phyloP scores from a whole-genome alignment of 345 rosid species.

The Moricandia arvensis region DNA sequence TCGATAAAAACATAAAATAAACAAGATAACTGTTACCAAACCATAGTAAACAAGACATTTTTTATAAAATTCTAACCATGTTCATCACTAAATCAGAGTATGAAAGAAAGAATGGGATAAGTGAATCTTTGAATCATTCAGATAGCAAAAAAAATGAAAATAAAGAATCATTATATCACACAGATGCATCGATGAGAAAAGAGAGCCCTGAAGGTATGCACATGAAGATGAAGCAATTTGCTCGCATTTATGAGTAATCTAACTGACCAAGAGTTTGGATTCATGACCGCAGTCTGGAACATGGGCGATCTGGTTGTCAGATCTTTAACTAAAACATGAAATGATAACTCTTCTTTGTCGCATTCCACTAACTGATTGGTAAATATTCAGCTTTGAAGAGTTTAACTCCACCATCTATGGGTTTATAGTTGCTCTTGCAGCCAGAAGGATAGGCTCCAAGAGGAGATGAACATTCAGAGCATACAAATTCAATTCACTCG shows the following conservation, averaged over 20 bases:
- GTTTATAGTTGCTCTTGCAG: constrained; percentile 28
- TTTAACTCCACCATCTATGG: constrained; percentile 76
- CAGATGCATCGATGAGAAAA: constrained; percentile 47
- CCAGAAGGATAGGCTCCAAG: constrained; percentile 79
- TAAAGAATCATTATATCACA: background rate
- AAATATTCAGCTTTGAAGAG: constrained; percentile 61
- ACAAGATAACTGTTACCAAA: background rate
- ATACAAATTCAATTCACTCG: constrained; percentile 62
- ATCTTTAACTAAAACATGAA: constrained; percentile 70
- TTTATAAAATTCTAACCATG: background rate
- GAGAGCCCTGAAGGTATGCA: constrained; percentile 52
- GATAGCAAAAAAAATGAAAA: no score
- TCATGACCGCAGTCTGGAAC: constrained; percentile 62
- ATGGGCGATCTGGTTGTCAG: constrained; percentile 54
- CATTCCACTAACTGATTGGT: constrained; percentile 64
- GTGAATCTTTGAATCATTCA: background rate
- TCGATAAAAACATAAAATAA: background rate
- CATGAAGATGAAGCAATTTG: constrained; percentile 40
- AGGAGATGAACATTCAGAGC: constrained; percentile 63
- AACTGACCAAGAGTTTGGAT: constrained; percentile 43
- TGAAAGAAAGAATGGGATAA: background rate
- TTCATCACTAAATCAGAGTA: background rate
- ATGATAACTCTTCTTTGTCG: constrained; percentile 81
- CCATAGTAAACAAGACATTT: background rate
- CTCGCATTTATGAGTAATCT: constrained; percentile 30